phyloP scores from a whole-genome alignment of 805 yeast species.

The Soucietia sequanensis region DNA sequence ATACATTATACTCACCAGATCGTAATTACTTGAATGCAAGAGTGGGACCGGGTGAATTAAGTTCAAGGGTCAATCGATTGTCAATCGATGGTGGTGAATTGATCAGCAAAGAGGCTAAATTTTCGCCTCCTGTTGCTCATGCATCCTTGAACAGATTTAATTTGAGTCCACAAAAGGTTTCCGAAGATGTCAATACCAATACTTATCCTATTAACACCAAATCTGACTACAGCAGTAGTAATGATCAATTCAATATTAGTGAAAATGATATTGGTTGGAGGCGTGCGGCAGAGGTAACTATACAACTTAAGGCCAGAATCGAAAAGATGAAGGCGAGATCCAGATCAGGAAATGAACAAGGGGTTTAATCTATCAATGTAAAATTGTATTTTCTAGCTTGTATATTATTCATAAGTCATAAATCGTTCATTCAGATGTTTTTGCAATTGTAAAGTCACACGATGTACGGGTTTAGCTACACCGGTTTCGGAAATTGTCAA shows the following conservation, averaged over 20 bases:
- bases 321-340: conserved; percentile 81
- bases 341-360: conserved; percentile 16
- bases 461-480: no score
- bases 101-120: background rate
- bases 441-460: no score
- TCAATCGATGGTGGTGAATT: conserved; percentile 29
- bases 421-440: no score
- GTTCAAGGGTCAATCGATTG: conserved; percentile 39
- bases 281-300: conserved; percentile 86
- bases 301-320: conserved; percentile 79
- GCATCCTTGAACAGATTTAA: background rate
- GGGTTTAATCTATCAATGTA: background rate
- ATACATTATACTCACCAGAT: conserved; percentile 2
- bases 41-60: conserved; percentile 35
- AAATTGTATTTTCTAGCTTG: no score
- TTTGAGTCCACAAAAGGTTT: conserved; percentile 16
- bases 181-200: conserved; percentile 13
- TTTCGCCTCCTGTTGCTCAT: background rate
- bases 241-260: background rate
- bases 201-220: conserved; percentile 12
- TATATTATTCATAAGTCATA: no score
- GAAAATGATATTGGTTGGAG: conserved; percentile 74
- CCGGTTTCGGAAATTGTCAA: no score
- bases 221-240: conserved; percentile 1
- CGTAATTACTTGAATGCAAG: conserved; percentile 11